These are phyloP conservation scores for Cenchrus fungigraminus DNA, from an alignment of 176 grass and related monocot species.

Conservation along the genomic window DNA sequence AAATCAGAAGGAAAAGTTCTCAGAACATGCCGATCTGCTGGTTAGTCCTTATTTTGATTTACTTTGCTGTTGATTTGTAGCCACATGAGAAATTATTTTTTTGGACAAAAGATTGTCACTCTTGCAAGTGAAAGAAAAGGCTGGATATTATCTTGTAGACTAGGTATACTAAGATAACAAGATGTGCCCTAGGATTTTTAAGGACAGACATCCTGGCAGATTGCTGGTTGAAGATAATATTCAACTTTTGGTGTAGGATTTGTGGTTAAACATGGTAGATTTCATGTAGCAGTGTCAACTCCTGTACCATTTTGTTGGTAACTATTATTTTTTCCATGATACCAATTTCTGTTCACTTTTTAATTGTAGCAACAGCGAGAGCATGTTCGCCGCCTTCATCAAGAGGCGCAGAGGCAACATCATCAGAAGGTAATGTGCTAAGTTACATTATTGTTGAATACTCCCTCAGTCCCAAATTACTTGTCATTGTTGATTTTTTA, in stretches of 20 bases:
- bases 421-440: conserved; percentile 71
- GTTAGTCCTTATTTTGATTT: conserved; percentile 47
- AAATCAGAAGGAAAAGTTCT: conserved; percentile 52
- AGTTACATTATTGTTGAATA: not conserved
- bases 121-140: not conserved
- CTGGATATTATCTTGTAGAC: no score
- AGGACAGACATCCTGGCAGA: not conserved
- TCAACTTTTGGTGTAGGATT: not conserved
- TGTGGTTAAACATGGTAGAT: not conserved
- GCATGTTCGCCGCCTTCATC: conserved; percentile 71
- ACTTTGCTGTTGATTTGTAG: conserved; percentile 6
- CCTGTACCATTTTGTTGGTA: conserved; percentile 17
- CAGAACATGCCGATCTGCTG: conserved; percentile 57
- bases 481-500: no score
- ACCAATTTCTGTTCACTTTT: not conserved
- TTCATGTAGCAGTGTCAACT: not conserved
- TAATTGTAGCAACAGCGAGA: conserved; percentile 61
- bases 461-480: no score
- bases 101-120: not conserved
- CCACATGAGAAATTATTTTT: not conserved
- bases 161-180: not conserved
- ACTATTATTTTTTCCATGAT: not conserved
- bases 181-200: not conserved
- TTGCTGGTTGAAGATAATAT: not conserved
- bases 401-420: conserved; percentile 74